Base-by-base conservation (phyloP, 371 early-diverging fungal species). In the Mucor irregularis region DNA sequence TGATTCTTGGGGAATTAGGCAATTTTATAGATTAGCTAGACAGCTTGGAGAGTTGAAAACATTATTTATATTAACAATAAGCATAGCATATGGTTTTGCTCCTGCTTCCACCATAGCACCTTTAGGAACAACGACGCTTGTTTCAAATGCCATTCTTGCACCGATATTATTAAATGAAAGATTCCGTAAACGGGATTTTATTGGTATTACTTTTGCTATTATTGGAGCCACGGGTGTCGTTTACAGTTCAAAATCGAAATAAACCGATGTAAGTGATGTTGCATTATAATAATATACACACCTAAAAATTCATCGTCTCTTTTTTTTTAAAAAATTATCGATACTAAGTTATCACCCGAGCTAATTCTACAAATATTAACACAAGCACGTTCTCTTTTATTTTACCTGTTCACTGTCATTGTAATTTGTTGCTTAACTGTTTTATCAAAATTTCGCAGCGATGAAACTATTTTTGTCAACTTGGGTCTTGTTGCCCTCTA, bases 101-200 rank as follows among this genome's bases (percentile, higher is more conserved):
- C 86, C 86, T 14, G 87, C 90, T 14, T 86, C 87, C 1, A 76
- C 85, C 0, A 80, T 89, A 46, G 87, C 90, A 13, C 90, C 90
- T 0, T 56, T 89, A 19, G 90, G 89, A 25, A 89, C 90, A 0
- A 84, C 87, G 5, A 80, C 84, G 2, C 54, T 86, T 24, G 77
- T 85, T 25, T 72, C 84, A 21, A 89, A 89, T 67, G 86, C 83
- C 5, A 80, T 87, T 29, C 47, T 89, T 13, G 90, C 90, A 0
- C 90, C 90, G 2, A 55, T 83, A 24, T 77, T 86, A 68, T 66
- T 89, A 13, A 77, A 81, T 25, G 90, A 89, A 54, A 61, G 66
- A n/a, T 83, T 86, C 43, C 69, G 90, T 9, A 65, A 56, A 1
- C 73, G 81, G 16, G 90, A 88, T 58, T 61, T 83, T 22, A 13